phyloP scores from a whole-genome alignment of 2,329 filamentous ascomycete genomes.

The Colletotrichum graminicola region DNA sequence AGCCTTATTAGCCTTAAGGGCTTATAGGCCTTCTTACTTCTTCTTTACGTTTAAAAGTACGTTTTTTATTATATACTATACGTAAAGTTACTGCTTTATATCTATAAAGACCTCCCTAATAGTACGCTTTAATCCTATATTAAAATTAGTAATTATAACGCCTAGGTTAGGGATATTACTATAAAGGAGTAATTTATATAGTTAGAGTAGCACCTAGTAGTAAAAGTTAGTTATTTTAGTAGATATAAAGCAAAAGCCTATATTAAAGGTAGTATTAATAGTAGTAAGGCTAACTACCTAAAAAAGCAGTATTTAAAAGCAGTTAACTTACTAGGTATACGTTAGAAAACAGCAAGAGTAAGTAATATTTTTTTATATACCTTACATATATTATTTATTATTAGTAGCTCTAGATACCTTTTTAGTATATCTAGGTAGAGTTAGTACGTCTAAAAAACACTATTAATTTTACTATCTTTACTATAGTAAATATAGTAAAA shows the following conservation, averaged over 20 bases:
- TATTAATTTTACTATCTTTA: background rate
- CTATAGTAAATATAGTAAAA: background rate
- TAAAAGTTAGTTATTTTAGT: too few relatives aligned
- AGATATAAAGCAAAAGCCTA: background rate
- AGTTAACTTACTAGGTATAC: background rate
- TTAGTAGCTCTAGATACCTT: background rate
- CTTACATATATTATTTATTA: slow-evolving; percentile 1
- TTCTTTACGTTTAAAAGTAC: too few relatives aligned
- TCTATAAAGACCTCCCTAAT: too few relatives aligned
- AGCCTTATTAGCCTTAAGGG: too few relatives aligned
- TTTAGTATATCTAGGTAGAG: background rate
- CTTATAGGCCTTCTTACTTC: too few relatives aligned
- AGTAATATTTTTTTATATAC: background rate
- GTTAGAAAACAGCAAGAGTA: background rate
- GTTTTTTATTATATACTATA: too few relatives aligned
- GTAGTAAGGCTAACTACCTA: background rate
- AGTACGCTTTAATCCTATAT: too few relatives aligned
- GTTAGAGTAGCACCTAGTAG: too few relatives aligned
- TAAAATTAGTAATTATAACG: too few relatives aligned
- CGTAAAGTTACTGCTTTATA: too few relatives aligned
- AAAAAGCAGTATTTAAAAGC: background rate
- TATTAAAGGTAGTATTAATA: background rate
- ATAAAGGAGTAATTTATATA: too few relatives aligned
- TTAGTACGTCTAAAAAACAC: background rate
- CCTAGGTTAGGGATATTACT: too few relatives aligned